Percentiles rank a stretch among this genome's conserved stretches.
These are phyloP conservation scores for Starmerella riodocensis DNA, from an alignment of 805 yeast species.

Conservation along the genomic window DNA sequence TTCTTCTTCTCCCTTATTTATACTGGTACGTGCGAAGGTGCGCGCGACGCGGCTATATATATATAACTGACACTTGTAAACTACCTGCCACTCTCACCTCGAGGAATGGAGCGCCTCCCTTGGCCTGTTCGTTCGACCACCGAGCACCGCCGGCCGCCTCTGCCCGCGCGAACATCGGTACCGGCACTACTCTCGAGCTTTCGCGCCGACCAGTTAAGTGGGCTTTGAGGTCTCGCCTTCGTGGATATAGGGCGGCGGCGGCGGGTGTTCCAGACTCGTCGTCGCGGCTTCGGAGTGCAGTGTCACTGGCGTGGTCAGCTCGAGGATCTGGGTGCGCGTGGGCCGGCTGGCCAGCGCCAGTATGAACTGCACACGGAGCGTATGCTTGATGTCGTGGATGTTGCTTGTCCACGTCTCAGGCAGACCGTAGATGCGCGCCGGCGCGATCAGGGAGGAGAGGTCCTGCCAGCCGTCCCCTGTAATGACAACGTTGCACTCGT, in stretches of 20 bases:
- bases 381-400: constrained; percentile 7
- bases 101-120: no score
- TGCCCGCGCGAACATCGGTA: no score
- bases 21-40: no score
- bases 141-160: no score
- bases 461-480: constrained; percentile 3
- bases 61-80: no score
- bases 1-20: no score
- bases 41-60: no score
- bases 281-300: constrained; percentile 6
- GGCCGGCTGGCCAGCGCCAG: constrained; percentile 4
- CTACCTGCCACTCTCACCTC: no score
- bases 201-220: no score
- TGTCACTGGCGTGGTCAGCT: constrained; percentile 1
- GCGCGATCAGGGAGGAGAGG: constrained; percentile 1
- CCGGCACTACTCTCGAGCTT: no score
- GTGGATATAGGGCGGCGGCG: constrained; percentile 4
- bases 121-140: no score
- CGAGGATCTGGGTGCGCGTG: neutral
- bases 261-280: neutral
- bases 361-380: constrained; percentile 3
- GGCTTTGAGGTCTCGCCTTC: neutral
- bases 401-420: constrained; percentile 8
- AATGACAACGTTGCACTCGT: neutral
- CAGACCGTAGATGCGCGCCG: constrained; percentile 7